Conservation (phyloP, 306 rosid species). For the Psophocarpus tetragonolobus region DNA sequence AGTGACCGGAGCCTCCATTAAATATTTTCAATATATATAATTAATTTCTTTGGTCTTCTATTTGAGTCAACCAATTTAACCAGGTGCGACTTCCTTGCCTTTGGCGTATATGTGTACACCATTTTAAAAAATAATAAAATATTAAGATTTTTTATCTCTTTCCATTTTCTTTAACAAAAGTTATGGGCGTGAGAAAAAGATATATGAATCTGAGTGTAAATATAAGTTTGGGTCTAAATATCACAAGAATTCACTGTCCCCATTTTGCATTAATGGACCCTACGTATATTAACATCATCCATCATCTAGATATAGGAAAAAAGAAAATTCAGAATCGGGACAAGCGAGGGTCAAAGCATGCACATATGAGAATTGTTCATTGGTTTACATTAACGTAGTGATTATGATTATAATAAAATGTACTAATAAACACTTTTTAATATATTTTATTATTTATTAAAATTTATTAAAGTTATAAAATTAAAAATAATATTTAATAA, state of each 20-base stretch:
- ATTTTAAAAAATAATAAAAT: neutral
- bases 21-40: neutral
- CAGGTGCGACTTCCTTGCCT: conserved; percentile 24
- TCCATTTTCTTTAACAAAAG: neutral
- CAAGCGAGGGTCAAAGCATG: conserved; percentile 30
- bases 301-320: conserved; percentile 3
- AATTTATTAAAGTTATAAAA: no score
- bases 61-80: conserved; percentile 38
- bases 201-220: neutral
- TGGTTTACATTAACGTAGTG: conserved; percentile 3
- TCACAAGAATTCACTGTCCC: neutral
- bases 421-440: no score
- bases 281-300: neutral
- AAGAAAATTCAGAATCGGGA: neutral
- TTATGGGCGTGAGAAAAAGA: neutral
- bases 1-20: conserved; percentile 35
- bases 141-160: neutral
- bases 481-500: no score
- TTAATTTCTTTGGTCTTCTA: conserved; percentile 22
- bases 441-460: no score
- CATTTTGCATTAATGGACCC: neutral
- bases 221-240: neutral
- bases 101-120: neutral
- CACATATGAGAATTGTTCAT: conserved; percentile 23
- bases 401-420: no score